These are phyloP conservation scores for Rhodamnia argentea DNA, from an alignment of 345 rosid species.

Conservation along the genomic window DNA sequence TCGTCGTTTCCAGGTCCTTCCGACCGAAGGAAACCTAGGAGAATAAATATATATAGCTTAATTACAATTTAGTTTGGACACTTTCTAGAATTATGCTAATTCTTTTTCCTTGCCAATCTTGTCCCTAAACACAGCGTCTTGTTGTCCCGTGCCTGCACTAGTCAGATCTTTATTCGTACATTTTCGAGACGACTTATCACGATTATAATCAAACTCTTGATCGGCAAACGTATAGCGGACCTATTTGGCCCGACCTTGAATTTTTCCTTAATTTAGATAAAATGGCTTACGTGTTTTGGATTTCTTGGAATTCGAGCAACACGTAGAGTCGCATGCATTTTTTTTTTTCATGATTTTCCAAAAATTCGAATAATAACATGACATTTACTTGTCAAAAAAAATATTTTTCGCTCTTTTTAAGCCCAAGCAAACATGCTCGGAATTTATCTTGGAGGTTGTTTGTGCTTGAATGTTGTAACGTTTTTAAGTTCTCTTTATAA, in stretches of 20 bases:
- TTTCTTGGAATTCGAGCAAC: too few species aligned
- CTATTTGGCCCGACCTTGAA: background rate
- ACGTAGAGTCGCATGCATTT: too few species aligned
- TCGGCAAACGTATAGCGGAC: too few species aligned
- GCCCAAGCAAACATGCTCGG: background rate
- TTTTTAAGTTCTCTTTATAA: background rate
- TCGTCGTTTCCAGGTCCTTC: too few species aligned
- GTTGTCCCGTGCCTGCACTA: background rate
- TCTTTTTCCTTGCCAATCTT: rapidly evolving
- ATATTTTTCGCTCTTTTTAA: background rate
- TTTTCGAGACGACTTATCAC: too few species aligned
- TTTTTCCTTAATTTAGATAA: too few species aligned
- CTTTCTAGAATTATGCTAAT: background rate
- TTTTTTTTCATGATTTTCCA: too few species aligned
- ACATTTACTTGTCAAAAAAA: too few species aligned
- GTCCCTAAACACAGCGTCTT: background rate
- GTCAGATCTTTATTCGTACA: background rate
- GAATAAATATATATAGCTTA: background rate
- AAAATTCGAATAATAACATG: too few species aligned
- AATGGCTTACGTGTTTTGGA: too few species aligned
- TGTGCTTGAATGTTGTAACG: background rate
- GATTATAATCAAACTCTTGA: too few species aligned
- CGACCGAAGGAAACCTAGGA: too few species aligned
- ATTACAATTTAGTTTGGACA: background rate
- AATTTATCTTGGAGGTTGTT: background rate